Evolutionary conservation across 2,329 filamentous ascomycete species (phyloP), one percentile per base, ranked within the genome.

Genomic region (Cladophialophora carrionii): DNA sequence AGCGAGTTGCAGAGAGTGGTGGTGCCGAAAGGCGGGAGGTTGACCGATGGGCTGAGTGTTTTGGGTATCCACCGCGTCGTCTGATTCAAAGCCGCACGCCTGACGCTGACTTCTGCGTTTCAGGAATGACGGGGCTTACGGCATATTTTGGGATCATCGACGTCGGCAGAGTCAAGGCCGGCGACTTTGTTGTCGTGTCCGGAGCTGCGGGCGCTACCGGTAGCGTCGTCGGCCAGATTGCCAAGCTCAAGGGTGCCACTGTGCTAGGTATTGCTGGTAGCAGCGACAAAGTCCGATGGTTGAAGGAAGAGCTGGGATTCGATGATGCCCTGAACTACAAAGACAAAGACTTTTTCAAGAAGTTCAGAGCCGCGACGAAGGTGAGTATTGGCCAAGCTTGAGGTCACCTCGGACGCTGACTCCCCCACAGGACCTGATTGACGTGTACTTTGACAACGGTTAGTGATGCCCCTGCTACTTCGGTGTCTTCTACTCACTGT

Each of bases 151-250:
- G 90, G 22, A 85, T 93, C 74, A 76, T 85, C 32, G 84, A 89
- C 62, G 84, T 93, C 53, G 90, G 86, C 2, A 79, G 88, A 62
- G 85, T 89, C 48, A 86, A 88, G 75, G 76, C 83, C 0, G 89
- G 89, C 4, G 89, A 93, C 69, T 87, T 89, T 3, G 90, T 94
- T 1, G 89, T 93, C 7, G 88, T 94, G 0, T 90, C 87, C 8
- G 90, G 89, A 6, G 90, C 90, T 1, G 90, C 57, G 10, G 90
- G 90, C 1, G 90, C 90, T 0, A 93, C 90, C 0, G 90, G 90
- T 1, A 89, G 85, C 72, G 85, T 93, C 1, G 90, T 86, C 0
- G 90, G 89, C 0, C 90, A 94, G 78, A 91, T 93, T 70, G 89
- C 89, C 20, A 92, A 91, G 80, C 78, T 91, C 60, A 86, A 87